A percentile compares a stretch with the other conserved stretches of the same genome.
These are phyloP conservation scores for Xylaria arbuscula DNA, from an alignment of 2,329 filamentous ascomycete species.

Conservation along the genomic window DNA sequence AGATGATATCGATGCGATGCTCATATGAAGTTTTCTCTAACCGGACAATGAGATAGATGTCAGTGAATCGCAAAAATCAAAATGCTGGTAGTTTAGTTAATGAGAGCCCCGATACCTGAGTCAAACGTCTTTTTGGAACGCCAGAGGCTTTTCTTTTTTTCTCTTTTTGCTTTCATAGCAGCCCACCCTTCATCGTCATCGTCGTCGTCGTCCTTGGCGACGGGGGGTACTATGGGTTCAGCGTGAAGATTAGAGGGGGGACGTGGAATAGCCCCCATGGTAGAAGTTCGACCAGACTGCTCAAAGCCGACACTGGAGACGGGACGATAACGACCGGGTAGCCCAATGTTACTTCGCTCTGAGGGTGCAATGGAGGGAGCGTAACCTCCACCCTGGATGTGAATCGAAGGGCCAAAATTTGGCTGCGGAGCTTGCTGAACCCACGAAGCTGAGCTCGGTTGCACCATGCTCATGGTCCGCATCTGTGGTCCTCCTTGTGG, in stretches of 20 bases:
- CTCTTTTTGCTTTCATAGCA: constrained; percentile 75
- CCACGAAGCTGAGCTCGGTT: constrained; percentile 71
- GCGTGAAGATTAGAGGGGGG: constrained; percentile 54
- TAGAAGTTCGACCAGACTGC: constrained; percentile 53
- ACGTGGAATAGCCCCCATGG: constrained; percentile 57
- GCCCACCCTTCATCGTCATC: constrained; percentile 77
- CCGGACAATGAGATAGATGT: constrained; percentile 36
- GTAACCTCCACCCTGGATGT: constrained; percentile 70
- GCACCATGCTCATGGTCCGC: constrained; percentile 87
- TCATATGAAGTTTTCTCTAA: constrained; percentile 39
- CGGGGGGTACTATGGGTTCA: constrained; percentile 55
- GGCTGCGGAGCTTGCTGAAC: constrained; percentile 60
- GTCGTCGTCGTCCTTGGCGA: constrained; percentile 64
- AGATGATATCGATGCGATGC: constrained; percentile 25
- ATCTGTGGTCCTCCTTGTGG: constrained; percentile 60
- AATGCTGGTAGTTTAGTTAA: constrained; percentile 50
- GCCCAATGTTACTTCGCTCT: constrained; percentile 91
- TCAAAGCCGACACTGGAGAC: constrained; percentile 73
- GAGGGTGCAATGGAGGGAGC: constrained; percentile 93
- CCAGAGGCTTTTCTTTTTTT: constrained; percentile 75
- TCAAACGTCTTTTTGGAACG: constrained; percentile 67
- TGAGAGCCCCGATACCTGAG: constrained; percentile 61
- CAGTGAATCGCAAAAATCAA: constrained; percentile 39
- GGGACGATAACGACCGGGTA: constrained; percentile 89
- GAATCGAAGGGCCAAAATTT: constrained; percentile 63